phyloP scores from a whole-genome alignment of 2,329 filamentous ascomycete genomes.

The Aureobasidium sp. region DNA sequence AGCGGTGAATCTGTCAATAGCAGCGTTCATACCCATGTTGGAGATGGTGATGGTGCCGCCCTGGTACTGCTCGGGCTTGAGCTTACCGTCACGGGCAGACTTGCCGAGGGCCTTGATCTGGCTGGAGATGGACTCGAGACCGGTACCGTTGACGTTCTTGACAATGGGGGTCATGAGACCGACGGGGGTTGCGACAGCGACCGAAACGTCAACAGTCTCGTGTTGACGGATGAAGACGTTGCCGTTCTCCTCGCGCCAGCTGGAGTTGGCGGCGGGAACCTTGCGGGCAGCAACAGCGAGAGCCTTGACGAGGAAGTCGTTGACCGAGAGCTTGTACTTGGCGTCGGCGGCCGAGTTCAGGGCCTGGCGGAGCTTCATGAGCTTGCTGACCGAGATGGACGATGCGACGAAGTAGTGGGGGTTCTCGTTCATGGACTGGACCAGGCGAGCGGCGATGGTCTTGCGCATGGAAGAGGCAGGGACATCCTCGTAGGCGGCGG shows the following conservation, averaged over 20 bases:
- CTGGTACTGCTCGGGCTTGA: conserved; percentile 99
- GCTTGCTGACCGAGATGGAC: conserved; percentile 84
- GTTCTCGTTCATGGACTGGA: conserved; percentile 84
- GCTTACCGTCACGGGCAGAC: conserved; percentile 91
- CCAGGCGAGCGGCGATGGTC: conserved; percentile 86
- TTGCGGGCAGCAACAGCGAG: conserved; percentile 81
- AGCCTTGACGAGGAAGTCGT: conserved; percentile 98
- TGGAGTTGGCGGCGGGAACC: conserved; percentile 92
- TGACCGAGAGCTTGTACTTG: conserved; percentile 99
- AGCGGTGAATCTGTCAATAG: conserved; percentile 93
- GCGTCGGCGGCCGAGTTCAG: conserved; percentile 83
- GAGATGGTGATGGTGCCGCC: conserved; percentile 98
- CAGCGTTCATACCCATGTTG: conserved; percentile 99
- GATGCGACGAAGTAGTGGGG: conserved; percentile 97
- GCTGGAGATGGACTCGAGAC: conserved; percentile 78
- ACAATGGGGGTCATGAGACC: conserved; percentile 98
- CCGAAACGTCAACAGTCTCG: conserved; percentile 87
- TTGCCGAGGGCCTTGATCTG: conserved; percentile 95
- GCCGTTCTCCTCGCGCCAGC: conserved; percentile 75
- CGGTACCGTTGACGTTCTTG: conserved; percentile 75
- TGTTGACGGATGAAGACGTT: conserved; percentile 78
- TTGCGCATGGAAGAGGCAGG: conserved; percentile 93
- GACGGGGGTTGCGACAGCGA: conserved; percentile 85
- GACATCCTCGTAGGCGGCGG: conserved; percentile 66
- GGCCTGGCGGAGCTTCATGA: conserved; percentile 89